phyloP scores from a whole-genome alignment of 2,329 filamentous ascomycete species.

The Arthrinium puccinioides region DNA sequence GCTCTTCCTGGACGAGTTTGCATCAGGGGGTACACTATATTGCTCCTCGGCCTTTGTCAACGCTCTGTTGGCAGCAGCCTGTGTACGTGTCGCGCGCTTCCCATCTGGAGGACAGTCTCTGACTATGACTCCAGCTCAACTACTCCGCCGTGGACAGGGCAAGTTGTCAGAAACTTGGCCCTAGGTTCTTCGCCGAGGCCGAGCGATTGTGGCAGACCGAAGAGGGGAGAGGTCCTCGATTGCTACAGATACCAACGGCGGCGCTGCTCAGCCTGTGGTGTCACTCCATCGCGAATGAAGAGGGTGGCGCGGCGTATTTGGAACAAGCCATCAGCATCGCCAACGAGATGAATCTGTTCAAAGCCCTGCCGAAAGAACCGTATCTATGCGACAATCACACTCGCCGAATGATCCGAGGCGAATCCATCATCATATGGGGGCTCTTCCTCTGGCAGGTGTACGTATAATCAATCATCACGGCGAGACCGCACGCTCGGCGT shows the following conservation, averaged over 20 bases:
- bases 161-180: neutral
- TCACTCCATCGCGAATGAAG: neutral
- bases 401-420: neutral
- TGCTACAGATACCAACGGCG: neutral
- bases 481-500: neutral
- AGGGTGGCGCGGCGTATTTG: neutral
- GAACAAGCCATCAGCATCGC: neutral
- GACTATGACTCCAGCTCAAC: neutral
- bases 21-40: neutral
- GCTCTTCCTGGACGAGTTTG: neutral
- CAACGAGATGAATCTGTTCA: slow-evolving; percentile 1
- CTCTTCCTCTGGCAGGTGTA: slow-evolving; percentile 3
- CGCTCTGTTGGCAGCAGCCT: neutral
- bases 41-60: slow-evolving; percentile 3
- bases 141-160: slow-evolving; percentile 1
- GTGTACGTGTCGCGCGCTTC: neutral
- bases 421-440: slow-evolving; percentile 2
- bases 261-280: slow-evolving; percentile 2
- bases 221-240: neutral
- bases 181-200: slow-evolving; percentile 1
- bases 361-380: neutral
- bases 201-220: neutral
- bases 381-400: neutral
- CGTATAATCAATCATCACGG: neutral
- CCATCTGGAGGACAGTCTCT: neutral